Evolutionary conservation across 306 rosid species (phyloP).

Genomic region (Ziziphus jujuba): DNA sequence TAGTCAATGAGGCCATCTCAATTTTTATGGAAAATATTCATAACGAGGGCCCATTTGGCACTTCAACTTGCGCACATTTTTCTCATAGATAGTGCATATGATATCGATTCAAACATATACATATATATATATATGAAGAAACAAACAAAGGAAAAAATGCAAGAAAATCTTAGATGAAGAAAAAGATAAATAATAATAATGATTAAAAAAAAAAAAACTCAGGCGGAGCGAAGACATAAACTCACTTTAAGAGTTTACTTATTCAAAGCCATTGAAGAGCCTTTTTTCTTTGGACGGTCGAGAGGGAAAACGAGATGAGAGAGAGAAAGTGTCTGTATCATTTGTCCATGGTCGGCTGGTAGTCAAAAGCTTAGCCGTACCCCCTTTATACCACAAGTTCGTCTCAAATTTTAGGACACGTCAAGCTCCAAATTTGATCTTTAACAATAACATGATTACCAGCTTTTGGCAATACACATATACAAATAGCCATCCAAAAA

Average conservation of each 20-base stretch:
- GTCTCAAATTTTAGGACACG: slow-evolving; percentile 31
- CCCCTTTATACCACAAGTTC: slow-evolving; percentile 5
- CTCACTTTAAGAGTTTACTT: slow-evolving; percentile 46
- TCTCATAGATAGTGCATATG: neutral
- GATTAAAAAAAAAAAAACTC: neutral
- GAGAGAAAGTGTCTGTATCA: neutral
- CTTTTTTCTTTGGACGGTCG: slow-evolving; percentile 89
- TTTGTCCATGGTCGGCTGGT: slow-evolving; percentile 26
- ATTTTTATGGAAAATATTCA: slow-evolving; percentile 1
- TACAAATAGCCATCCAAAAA: neutral
- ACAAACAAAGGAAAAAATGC: slow-evolving; percentile 4
- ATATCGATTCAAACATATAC: too few relatives aligned
- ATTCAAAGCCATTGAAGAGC: slow-evolving; percentile 46
- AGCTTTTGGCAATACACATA: neutral
- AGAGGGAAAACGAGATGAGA: slow-evolving; percentile 39
- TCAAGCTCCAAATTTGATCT: slow-evolving; percentile 17
- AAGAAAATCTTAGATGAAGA: neutral
- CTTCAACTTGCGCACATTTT: slow-evolving; percentile 14
- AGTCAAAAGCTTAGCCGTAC: slow-evolving; percentile 35
- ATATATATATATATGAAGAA: too few relatives aligned
- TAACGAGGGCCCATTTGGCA: neutral
- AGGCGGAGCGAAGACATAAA: slow-evolving; percentile 39
- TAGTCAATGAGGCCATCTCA: slow-evolving; percentile 27
- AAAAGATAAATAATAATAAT: neutral
- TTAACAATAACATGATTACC: slow-evolving; percentile 2